Percentiles rank a stretch among this genome's conserved stretches.
phyloP scores from a whole-genome alignment of 106 monocot genomes.

The Dactylorhiza incarnata region DNA sequence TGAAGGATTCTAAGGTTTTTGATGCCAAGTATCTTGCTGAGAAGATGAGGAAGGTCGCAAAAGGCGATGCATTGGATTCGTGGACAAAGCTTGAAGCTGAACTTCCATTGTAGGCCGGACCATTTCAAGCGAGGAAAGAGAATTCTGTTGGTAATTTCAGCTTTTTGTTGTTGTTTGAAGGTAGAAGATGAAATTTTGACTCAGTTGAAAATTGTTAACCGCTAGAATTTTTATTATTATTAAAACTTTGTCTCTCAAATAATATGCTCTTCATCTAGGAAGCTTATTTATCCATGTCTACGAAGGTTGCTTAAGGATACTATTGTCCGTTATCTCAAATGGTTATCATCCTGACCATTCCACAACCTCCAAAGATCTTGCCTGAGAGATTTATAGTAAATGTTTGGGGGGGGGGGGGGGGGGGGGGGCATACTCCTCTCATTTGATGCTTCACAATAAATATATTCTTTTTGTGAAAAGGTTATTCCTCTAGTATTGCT shows the following conservation, averaged over 20 bases:
- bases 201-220: not conserved
- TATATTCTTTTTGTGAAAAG: not conserved
- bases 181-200: not conserved
- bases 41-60: conserved; percentile 28
- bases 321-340: not conserved
- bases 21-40: conserved; percentile 25
- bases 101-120: conserved; percentile 29
- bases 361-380: not conserved
- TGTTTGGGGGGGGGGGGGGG: too few relatives aligned
- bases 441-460: not conserved
- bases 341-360: not conserved
- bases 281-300: not conserved
- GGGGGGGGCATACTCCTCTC: not conserved
- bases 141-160: not conserved
- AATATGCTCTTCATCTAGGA: not conserved
- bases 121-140: not conserved
- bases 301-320: not conserved
- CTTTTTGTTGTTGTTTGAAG: not conserved
- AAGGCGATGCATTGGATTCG: conserved; percentile 28
- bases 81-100: conserved; percentile 55
- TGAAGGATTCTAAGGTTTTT: conserved; percentile 18
- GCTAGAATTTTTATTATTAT: not conserved
- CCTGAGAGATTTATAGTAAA: not conserved
- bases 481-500: not conserved
- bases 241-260: not conserved